These are phyloP conservation scores for Aspergillus melleus DNA, from an alignment of 2,329 filamentous ascomycete species.

Conservation along the genomic window DNA sequence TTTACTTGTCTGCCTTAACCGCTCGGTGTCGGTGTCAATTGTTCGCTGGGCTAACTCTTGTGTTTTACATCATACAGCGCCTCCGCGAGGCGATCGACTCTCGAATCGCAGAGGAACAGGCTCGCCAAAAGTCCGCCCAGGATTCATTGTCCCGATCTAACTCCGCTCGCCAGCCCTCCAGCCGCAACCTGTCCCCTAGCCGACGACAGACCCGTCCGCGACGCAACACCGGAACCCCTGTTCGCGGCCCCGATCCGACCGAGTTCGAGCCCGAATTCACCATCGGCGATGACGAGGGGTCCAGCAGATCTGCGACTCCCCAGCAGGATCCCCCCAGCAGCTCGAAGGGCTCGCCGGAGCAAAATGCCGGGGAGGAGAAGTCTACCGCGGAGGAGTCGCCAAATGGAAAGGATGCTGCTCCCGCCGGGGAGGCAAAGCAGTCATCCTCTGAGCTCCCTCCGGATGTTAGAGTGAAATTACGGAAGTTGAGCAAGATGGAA, in stretches of 20 bases:
- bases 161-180: conserved; percentile 40
- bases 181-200: conserved; percentile 29
- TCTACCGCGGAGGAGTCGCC: conserved; percentile 19
- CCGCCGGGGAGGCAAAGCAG: conserved; percentile 24
- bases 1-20: neutral
- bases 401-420: conserved; percentile 21
- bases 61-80: conserved; percentile 54
- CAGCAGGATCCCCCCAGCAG: conserved; percentile 45
- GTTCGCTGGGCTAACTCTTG: neutral
- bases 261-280: conserved; percentile 86
- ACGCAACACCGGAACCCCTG: conserved; percentile 43
- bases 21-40: neutral
- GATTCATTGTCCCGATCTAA: conserved; percentile 46
- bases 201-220: conserved; percentile 33
- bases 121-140: conserved; percentile 63
- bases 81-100: conserved; percentile 82
- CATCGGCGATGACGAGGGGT: conserved; percentile 77
- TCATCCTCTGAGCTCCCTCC: conserved; percentile 62
- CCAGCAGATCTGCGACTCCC: conserved; percentile 63
- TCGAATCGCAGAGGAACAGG: conserved; percentile 88
- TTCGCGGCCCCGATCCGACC: conserved; percentile 73
- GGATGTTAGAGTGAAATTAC: conserved; percentile 73
- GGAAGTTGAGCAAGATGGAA: conserved; percentile 88
- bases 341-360: conserved; percentile 22
- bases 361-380: conserved; percentile 24